phyloP scores from a whole-genome alignment of 2,329 filamentous ascomycete species.

The Pezicula neosporulosa region DNA sequence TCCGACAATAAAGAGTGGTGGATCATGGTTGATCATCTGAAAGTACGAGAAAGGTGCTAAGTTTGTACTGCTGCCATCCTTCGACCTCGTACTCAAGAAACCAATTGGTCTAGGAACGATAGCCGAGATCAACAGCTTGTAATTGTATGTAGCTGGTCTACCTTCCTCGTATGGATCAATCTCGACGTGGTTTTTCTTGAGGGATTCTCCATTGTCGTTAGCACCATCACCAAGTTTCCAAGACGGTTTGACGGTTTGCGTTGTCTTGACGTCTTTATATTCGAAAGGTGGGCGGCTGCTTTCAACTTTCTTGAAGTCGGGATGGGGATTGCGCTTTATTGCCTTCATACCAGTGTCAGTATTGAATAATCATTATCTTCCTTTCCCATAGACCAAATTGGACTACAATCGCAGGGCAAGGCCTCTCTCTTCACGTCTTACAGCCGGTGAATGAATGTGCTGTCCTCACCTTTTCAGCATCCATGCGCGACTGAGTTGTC shows the following conservation, averaged over 20 bases:
- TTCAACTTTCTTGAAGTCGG: slow-evolving; percentile 73
- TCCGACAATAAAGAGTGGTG: slow-evolving; percentile 72
- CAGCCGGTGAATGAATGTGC: too few relatives aligned
- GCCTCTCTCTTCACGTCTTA: too few relatives aligned
- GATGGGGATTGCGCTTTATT: slow-evolving; percentile 62
- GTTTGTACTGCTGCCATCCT: slow-evolving; percentile 66
- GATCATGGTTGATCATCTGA: slow-evolving; percentile 80
- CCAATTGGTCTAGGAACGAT: slow-evolving; percentile 81
- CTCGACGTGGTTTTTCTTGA: slow-evolving; percentile 58
- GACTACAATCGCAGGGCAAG: too few relatives aligned
- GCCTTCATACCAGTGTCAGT: not conserved
- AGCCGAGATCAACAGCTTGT: slow-evolving; percentile 85
- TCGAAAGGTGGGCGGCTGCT: slow-evolving; percentile 58
- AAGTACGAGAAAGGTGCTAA: slow-evolving; percentile 88
- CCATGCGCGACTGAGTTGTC: slow-evolving; percentile 6
- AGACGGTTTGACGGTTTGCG: slow-evolving; percentile 58
- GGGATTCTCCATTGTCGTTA: slow-evolving; percentile 47
- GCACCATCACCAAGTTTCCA: slow-evolving; percentile 67
- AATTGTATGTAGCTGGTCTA: slow-evolving; percentile 69
- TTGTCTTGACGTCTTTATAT: slow-evolving; percentile 46
- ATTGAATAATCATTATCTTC: too few relatives aligned
- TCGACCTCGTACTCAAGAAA: slow-evolving; percentile 51
- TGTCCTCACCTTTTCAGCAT: slow-evolving; percentile 20
- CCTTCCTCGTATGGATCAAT: slow-evolving; percentile 79
- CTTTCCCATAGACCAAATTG: too few relatives aligned